Percentiles rank a stretch among this genome's conserved stretches.
These are phyloP conservation scores for Guyanaporus albipodus DNA, from an alignment of 768 basidiomycete species.

Conservation along the genomic window DNA sequence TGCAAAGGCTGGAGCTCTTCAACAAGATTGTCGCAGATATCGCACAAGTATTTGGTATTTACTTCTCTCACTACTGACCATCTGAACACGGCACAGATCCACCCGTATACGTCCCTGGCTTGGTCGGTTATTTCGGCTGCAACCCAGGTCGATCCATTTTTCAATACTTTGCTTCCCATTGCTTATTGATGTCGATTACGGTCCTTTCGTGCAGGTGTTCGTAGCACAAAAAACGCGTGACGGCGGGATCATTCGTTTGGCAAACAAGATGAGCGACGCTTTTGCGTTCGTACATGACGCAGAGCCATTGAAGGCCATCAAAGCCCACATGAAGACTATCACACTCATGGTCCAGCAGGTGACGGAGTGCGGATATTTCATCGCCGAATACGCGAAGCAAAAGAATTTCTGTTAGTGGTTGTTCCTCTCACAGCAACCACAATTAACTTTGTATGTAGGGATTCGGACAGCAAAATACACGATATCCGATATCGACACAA, in stretches of 20 bases:
- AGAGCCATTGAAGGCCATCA: neutral
- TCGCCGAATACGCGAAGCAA: neutral
- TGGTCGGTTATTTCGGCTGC: neutral
- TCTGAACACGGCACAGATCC: neutral
- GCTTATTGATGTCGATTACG: neutral
- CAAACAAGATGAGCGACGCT: neutral
- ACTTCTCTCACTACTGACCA: neutral
- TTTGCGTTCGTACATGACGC: neutral
- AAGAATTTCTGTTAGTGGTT: neutral
- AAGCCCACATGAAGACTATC: neutral
- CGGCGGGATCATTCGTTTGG: neutral
- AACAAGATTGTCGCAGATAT: neutral
- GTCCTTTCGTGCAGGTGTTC: neutral
- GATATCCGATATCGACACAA: neutral
- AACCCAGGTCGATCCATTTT: neutral
- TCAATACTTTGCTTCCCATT: neutral
- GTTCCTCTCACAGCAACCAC: neutral
- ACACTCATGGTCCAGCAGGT: neutral
- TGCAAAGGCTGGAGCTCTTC: neutral
- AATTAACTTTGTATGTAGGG: neutral
- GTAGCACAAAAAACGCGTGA: neutral
- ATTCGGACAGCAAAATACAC: neutral
- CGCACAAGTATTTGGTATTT: neutral
- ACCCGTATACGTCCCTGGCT: neutral
- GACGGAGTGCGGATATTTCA: constrained; percentile 1